phyloP scores from a whole-genome alignment of 768 basidiomycete genomes.

The Trametes meyenii region DNA sequence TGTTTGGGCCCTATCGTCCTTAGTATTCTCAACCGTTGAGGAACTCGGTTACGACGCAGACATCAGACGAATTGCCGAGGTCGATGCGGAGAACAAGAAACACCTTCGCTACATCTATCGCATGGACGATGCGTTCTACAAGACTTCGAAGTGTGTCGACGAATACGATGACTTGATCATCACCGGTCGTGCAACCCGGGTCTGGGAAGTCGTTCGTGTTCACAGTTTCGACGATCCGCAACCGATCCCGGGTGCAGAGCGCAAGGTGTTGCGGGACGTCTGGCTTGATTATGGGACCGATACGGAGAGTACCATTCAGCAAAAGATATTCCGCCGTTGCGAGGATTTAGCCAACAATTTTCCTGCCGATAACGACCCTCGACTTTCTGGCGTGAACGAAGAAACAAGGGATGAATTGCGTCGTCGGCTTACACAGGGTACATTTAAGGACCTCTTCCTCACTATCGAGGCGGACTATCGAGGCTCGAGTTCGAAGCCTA shows the following conservation, averaged over 20 bases:
- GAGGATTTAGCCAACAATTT: slow-evolving; percentile 2
- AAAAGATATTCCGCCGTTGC: slow-evolving; percentile 4
- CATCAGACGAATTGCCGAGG: slow-evolving; percentile 2
- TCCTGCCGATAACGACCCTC: background rate
- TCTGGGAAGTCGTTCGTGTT: slow-evolving; percentile 5
- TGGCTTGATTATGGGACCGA: slow-evolving; percentile 6
- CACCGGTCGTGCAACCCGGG: slow-evolving; percentile 1
- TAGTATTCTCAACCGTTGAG: slow-evolving; percentile 8
- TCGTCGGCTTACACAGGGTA: slow-evolving; percentile 2
- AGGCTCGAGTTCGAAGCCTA: slow-evolving; percentile 2
- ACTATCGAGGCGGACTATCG: slow-evolving; percentile 1
- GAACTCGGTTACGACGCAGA: slow-evolving; percentile 11
- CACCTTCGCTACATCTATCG: slow-evolving; percentile 4
- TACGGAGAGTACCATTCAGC: slow-evolving; percentile 6
- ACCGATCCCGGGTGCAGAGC: background rate
- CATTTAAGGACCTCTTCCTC: slow-evolving; percentile 5
- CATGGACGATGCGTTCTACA: slow-evolving; percentile 1
- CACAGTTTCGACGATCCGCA: slow-evolving; percentile 2
- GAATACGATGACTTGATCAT: slow-evolving; percentile 3
- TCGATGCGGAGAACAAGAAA: background rate
- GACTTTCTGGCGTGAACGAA: slow-evolving; percentile 1
- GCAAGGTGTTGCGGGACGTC: slow-evolving; percentile 2
- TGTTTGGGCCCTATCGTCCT: background rate
- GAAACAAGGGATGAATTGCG: slow-evolving; percentile 1
- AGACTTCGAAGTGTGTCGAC: slow-evolving; percentile 2